Evolutionary conservation across 768 basidiomycete genomes (phyloP).

Genomic region (Pleurotus eryngii): DNA sequence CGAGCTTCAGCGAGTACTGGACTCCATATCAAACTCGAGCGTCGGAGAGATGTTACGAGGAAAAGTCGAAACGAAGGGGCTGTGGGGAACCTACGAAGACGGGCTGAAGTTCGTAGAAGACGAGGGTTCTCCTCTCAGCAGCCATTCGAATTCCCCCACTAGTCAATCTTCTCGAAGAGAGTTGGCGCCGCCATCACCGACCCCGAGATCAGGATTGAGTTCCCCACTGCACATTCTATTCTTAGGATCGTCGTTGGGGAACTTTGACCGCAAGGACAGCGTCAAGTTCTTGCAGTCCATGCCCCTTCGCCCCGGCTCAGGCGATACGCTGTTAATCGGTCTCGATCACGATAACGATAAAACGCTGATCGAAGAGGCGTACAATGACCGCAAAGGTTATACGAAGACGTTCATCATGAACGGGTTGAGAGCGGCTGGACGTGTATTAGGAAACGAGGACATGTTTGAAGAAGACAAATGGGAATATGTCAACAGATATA

Average conservation of each 20-base stretch:
- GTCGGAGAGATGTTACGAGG: slow-evolving; percentile 60
- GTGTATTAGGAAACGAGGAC: slow-evolving; percentile 60
- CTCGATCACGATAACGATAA: slow-evolving; percentile 80
- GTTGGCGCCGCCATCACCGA: slow-evolving; percentile 31
- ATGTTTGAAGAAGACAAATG: slow-evolving; percentile 68
- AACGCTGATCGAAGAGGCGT: slow-evolving; percentile 75
- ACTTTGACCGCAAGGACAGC: slow-evolving; percentile 73
- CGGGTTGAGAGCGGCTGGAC: slow-evolving; percentile 68
- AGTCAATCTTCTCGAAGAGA: slow-evolving; percentile 9
- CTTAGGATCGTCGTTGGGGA: slow-evolving; percentile 89
- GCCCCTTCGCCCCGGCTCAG: slow-evolving; percentile 68
- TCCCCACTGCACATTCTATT: slow-evolving; percentile 81
- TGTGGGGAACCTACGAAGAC: slow-evolving; percentile 90
- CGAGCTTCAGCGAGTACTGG: slow-evolving; percentile 80
- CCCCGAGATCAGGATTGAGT: slow-evolving; percentile 43
- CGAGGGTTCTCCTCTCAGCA: slow-evolving; percentile 9
- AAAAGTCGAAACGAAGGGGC: slow-evolving; percentile 77
- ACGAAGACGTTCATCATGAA: slow-evolving; percentile 85
- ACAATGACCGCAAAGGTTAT: slow-evolving; percentile 76
- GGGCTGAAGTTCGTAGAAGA: slow-evolving; percentile 77
- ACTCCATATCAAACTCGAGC: slow-evolving; percentile 58
- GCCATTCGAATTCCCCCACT: background rate
- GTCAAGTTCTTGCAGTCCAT: slow-evolving; percentile 72
- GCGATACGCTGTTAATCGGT: slow-evolving; percentile 88
- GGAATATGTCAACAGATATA: slow-evolving; percentile 67